Evolutionary conservation across 2,329 filamentous ascomycete genomes (phyloP).

Genomic region (Talaromyces sp.): DNA sequence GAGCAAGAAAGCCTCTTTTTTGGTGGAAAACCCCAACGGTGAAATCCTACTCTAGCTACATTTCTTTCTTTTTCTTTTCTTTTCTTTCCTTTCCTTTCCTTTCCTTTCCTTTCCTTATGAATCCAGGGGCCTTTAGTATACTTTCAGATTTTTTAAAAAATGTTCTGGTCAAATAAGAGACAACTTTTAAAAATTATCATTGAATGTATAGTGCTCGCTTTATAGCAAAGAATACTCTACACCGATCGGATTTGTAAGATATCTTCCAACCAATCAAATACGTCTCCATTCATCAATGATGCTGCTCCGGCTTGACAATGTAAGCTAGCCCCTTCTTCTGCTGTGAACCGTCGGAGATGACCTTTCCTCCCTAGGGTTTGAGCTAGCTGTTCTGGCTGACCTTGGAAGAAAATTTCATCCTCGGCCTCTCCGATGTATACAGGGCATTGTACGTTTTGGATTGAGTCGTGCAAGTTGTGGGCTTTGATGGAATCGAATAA

Average conservation of each 20-base stretch:
- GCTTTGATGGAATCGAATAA: slow-evolving; percentile 17
- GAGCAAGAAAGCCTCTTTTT: neutral
- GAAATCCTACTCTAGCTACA: no score
- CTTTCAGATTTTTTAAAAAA: neutral
- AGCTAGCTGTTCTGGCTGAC: slow-evolving; percentile 14
- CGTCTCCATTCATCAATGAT: neutral
- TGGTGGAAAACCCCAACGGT: neutral
- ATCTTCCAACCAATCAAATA: neutral
- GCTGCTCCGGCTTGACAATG: slow-evolving; percentile 19
- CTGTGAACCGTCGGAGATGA: slow-evolving; percentile 14
- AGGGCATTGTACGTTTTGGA: slow-evolving; percentile 17
- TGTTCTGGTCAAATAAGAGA: neutral
- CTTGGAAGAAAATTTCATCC: slow-evolving; percentile 15
- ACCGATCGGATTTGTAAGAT: neutral
- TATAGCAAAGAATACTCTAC: neutral
- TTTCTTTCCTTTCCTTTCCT: no score
- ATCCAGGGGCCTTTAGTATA: neutral
- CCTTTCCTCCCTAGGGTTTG: slow-evolving; percentile 15
- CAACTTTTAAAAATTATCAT: neutral
- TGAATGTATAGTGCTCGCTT: neutral
- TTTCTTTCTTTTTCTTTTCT: neutral
- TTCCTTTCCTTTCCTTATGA: no score
- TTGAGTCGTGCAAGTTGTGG: slow-evolving; percentile 13
- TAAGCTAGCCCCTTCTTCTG: slow-evolving; percentile 13
- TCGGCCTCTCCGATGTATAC: slow-evolving; percentile 18